A percentile compares a stretch with the other conserved stretches of the same genome.
phyloP scores from a whole-genome alignment of 345 rosid species.

The Bruguiera sexangula region DNA sequence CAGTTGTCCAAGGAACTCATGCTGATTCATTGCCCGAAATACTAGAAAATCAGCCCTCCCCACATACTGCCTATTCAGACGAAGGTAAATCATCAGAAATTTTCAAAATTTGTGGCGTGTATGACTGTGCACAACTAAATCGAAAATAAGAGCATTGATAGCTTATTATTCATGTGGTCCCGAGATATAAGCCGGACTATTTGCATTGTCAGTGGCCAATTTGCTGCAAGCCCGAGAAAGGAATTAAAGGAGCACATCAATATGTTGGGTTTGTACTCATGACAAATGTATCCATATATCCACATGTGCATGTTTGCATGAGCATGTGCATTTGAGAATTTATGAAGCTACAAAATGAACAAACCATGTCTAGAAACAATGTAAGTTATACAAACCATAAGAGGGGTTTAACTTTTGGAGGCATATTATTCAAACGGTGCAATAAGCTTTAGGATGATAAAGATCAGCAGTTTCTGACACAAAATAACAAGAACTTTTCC shows the following conservation, averaged over 20 bases:
- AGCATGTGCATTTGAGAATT: too few species aligned
- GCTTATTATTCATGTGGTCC: conserved; percentile 99
- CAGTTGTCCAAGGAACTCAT: conserved; percentile 87
- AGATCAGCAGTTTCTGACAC: too few species aligned
- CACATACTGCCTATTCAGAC: conserved; percentile 66
- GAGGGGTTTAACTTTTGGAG: too few species aligned
- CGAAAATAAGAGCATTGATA: conserved; percentile 21
- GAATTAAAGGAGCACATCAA: conserved; percentile 9
- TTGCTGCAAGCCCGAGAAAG: conserved; percentile 80
- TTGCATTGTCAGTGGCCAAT: conserved; percentile 97
- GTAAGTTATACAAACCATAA: too few species aligned
- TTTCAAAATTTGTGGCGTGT: neutral
- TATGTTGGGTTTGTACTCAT: neutral
- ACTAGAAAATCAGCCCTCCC: conserved; percentile 95
- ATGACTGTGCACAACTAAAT: neutral
- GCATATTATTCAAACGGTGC: too few species aligned
- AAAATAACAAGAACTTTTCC: too few species aligned
- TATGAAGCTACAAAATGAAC: too few species aligned
- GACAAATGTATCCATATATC: too few species aligned
- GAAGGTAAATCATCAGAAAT: conserved; percentile 21
- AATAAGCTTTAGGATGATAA: too few species aligned
- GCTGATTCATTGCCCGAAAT: conserved; percentile 94
- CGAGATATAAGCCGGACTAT: conserved; percentile 93
- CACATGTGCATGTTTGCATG: too few species aligned
- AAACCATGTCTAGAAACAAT: too few species aligned